These are phyloP conservation scores for Oleoguttula mirabilis DNA, from an alignment of 495 filamentous ascomycete species.

Conservation along the genomic window DNA sequence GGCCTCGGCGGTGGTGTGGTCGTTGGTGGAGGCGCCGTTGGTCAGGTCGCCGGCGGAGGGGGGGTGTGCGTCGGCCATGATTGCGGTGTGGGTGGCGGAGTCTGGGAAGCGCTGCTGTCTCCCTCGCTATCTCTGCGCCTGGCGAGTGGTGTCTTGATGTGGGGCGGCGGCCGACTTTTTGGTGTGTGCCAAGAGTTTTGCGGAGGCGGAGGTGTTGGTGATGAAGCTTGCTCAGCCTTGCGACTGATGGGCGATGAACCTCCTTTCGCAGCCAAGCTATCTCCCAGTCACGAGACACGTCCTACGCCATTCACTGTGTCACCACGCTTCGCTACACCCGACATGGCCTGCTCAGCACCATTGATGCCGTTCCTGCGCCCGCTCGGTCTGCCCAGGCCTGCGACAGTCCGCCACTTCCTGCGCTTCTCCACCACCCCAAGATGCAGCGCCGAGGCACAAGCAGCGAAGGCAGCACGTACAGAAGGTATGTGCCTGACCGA, in stretches of 20 bases:
- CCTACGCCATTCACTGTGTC: too few relatives aligned
- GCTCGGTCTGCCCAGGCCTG: constrained; percentile 20
- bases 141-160: too few relatives aligned
- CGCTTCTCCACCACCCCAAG: constrained; percentile 24
- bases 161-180: too few relatives aligned
- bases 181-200: too few relatives aligned
- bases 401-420: constrained; percentile 23
- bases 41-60: constrained; percentile 42
- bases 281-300: too few relatives aligned
- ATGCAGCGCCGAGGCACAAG: constrained; percentile 17
- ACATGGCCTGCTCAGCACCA: constrained; percentile 20
- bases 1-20: constrained; percentile 41
- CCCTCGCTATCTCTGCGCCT: too few relatives aligned
- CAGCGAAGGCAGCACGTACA: constrained; percentile 1
- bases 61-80: constrained; percentile 56
- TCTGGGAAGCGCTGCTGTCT: too few relatives aligned
- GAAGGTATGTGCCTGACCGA: not conserved
- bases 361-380: constrained; percentile 28
- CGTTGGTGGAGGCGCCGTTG: constrained; percentile 40
- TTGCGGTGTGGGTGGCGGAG: not conserved
- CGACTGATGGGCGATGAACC: too few relatives aligned
- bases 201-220: too few relatives aligned
- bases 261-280: too few relatives aligned
- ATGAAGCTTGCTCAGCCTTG: too few relatives aligned
- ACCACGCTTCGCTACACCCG: too few relatives aligned